These are phyloP conservation scores for Saccharomycopsis synnaedendra DNA, from an alignment of 805 yeast species.

Conservation along the genomic window DNA sequence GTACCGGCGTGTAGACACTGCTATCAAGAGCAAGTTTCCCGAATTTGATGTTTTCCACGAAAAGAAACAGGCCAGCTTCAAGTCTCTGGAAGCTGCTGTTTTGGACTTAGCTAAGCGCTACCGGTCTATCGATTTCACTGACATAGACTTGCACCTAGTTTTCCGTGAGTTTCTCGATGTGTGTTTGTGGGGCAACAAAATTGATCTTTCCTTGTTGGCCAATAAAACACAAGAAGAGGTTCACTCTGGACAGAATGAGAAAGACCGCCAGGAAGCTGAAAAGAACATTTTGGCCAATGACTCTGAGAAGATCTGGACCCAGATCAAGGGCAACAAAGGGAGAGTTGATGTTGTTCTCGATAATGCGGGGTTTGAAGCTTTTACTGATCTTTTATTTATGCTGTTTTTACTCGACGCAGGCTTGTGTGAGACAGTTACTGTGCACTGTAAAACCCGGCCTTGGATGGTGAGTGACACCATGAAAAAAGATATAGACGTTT, in stretches of 20 bases:
- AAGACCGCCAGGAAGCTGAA: slow-evolving; percentile 72
- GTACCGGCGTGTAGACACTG: slow-evolving; percentile 51
- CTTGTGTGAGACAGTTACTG: slow-evolving; percentile 49
- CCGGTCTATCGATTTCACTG: slow-evolving; percentile 11
- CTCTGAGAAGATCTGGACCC: slow-evolving; percentile 53
- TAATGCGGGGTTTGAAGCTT: slow-evolving; percentile 92
- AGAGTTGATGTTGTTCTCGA: slow-evolving; percentile 80
- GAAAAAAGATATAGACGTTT: slow-evolving; percentile 60
- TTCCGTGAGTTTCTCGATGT: slow-evolving; percentile 80
- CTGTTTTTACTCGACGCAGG: slow-evolving; percentile 60
- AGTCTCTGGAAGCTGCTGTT: slow-evolving; percentile 66
- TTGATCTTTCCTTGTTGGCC: slow-evolving; percentile 83
- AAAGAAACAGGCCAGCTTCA: slow-evolving; percentile 65
- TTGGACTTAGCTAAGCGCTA: slow-evolving; percentile 66
- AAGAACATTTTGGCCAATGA: slow-evolving; percentile 72
- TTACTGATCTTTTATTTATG: slow-evolving; percentile 64
- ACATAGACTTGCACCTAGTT: slow-evolving; percentile 26
- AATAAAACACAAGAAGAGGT: slow-evolving; percentile 86
- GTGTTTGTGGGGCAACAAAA: slow-evolving; percentile 96
- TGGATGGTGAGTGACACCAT: slow-evolving; percentile 98
- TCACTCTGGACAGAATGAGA: slow-evolving; percentile 83
- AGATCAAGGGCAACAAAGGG: slow-evolving; percentile 22
- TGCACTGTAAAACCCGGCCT: slow-evolving; percentile 86
- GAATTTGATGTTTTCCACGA: slow-evolving; percentile 62
- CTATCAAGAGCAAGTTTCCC: slow-evolving; percentile 22